Conservation (phyloP, 2,329 filamentous ascomycete genomes). For the Microdochium paspali region DNA sequence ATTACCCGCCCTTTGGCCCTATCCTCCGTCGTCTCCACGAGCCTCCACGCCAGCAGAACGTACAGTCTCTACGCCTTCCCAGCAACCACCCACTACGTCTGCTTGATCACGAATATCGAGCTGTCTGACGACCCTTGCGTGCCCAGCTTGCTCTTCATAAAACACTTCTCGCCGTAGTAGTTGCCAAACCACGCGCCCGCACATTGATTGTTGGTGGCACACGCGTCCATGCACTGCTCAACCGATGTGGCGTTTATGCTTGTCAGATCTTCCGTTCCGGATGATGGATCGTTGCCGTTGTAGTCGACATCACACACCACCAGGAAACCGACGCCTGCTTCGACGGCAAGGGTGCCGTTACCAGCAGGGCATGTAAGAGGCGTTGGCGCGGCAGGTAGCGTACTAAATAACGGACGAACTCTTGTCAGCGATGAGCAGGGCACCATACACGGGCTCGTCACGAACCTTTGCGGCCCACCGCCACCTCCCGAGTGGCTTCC, state of each 20-base stretch:
- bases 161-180: slow-evolving; percentile 19
- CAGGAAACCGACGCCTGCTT: slow-evolving; percentile 13
- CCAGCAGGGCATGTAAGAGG: slow-evolving; percentile 17
- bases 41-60: no score
- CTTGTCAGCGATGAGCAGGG: no score
- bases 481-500: background rate
- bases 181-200: slow-evolving; percentile 24
- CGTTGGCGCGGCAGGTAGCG: slow-evolving; percentile 4
- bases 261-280: slow-evolving; percentile 18
- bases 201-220: slow-evolving; percentile 17
- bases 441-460: no score
- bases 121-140: slow-evolving; percentile 12
- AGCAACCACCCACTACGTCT: slow-evolving; percentile 4
- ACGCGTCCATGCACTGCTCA: slow-evolving; percentile 21
- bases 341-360: slow-evolving; percentile 19
- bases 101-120: slow-evolving; percentile 22
- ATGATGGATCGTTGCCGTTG: slow-evolving; percentile 9
- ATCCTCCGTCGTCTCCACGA: no score
- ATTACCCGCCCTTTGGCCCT: no score
- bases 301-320: slow-evolving; percentile 26
- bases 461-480: no score
- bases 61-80: no score
- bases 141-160: slow-evolving; percentile 23
- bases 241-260: slow-evolving; percentile 12
- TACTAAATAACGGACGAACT: background rate